phyloP scores from a whole-genome alignment of 352 stramenopile species.

The Halophytophthora batemanensis region DNA sequence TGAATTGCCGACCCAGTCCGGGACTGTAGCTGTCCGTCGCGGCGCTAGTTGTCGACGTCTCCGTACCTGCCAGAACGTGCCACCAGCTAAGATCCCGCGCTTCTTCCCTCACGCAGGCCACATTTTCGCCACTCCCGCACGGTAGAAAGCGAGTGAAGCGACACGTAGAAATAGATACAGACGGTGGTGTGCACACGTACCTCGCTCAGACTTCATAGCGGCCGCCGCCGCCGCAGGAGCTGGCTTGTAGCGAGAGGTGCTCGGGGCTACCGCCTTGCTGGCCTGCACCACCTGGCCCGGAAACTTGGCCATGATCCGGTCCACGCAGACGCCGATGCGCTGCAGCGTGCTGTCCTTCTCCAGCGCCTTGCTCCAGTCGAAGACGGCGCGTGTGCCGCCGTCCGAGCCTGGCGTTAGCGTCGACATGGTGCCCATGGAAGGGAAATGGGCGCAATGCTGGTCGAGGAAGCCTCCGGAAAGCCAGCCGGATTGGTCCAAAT shows the following conservation, averaged over 20 bases:
- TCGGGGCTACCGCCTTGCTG: background rate
- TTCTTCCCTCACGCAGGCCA: background rate
- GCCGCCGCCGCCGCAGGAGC: constrained; percentile 1
- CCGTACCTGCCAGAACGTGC: no score
- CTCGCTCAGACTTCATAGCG: constrained; percentile 15
- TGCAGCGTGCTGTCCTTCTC: constrained; percentile 23
- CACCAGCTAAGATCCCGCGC: background rate
- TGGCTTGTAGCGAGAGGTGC: constrained; percentile 17
- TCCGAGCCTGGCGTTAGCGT: no score
- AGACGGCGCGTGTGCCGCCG: constrained; percentile 4
- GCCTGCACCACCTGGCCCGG: constrained; percentile 3
- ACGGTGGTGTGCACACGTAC: constrained; percentile 1
- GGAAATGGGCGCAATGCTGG: no score
- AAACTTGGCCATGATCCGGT: constrained; percentile 20
- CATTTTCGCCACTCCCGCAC: background rate
- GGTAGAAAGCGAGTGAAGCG: constrained; percentile 6
- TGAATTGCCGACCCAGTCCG: constrained; percentile 15
- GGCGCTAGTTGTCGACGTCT: background rate
- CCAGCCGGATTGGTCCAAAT: no score
- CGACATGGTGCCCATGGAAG: no score
- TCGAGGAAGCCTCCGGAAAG: no score
- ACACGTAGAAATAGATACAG: background rate
- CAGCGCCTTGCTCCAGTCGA: constrained; percentile 32
- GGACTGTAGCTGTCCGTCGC: background rate
- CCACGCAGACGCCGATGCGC: constrained; percentile 20